Conservation (phyloP, 306 rosid genomes). For the Cicer chorassanicum region DNA sequence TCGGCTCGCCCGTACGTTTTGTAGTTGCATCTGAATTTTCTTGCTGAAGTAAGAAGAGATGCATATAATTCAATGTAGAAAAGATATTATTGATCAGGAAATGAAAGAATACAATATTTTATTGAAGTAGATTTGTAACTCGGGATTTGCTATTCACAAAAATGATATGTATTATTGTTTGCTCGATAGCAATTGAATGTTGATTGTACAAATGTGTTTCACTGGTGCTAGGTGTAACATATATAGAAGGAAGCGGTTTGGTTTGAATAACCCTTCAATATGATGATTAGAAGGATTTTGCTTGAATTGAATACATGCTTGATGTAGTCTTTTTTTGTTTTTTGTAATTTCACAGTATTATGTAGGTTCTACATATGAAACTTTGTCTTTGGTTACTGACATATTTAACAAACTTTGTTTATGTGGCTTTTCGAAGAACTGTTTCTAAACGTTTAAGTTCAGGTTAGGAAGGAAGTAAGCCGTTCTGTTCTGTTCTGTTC, state of each 20-base stretch:
- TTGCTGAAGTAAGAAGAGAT: neutral
- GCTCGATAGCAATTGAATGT: slow-evolving; percentile 20
- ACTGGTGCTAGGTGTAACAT: neutral
- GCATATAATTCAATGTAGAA: neutral
- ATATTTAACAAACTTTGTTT: neutral
- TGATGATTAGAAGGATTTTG: slow-evolving; percentile 30
- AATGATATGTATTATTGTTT: neutral
- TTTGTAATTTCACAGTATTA: neutral
- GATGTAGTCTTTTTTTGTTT: neutral
- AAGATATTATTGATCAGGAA: neutral
- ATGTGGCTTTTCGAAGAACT: neutral
- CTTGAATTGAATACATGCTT: neutral
- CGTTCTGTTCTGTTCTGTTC: slow-evolving; percentile 26
- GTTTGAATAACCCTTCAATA: slow-evolving; percentile 4
- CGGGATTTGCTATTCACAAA: neutral
- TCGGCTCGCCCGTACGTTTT: neutral
- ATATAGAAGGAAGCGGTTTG: slow-evolving; percentile 6
- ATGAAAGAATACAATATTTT: neutral
- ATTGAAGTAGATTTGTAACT: neutral
- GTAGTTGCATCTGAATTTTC: neutral
- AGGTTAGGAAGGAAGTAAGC: neutral
- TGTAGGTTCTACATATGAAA: neutral
- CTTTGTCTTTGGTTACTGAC: neutral
- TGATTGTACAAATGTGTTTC: slow-evolving; percentile 3
- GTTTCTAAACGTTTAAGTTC: neutral